Conservation (phyloP, 2,329 filamentous ascomycete species). For the Xylariaceae sp. region DNA sequence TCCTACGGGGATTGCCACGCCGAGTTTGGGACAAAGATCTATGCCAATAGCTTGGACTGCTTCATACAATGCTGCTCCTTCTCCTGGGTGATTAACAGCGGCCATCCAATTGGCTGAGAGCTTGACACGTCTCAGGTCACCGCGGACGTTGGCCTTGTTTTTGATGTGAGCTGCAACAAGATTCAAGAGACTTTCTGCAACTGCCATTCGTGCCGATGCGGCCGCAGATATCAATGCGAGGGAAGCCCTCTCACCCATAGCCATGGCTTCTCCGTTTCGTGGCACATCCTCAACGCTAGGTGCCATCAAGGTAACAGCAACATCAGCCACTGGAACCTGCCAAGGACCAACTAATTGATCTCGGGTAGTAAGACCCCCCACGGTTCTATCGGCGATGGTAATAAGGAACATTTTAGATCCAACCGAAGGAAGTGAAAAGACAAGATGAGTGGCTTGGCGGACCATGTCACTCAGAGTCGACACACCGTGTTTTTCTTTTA, state of each 20-base stretch:
- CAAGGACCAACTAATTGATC: constrained; percentile 97
- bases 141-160: constrained; percentile 40
- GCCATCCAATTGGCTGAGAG: constrained; percentile 99
- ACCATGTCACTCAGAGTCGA: constrained; percentile 52
- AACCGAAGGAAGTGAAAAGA: constrained; percentile 81
- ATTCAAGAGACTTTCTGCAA: constrained; percentile 91
- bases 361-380: constrained; percentile 81
- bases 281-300: constrained; percentile 63
- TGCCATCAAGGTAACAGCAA: constrained; percentile 84
- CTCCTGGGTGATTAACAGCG: constrained; percentile 86
- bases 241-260: constrained; percentile 47
- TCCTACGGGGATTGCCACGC: constrained; percentile 89
- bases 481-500: constrained; percentile 62
- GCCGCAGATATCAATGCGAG: constrained; percentile 85
- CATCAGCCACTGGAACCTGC: constrained; percentile 92
- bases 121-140: constrained; percentile 73
- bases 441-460: constrained; percentile 68
- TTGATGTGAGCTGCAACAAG: constrained; percentile 66
- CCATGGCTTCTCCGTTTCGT: constrained; percentile 90
- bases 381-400: constrained; percentile 89
- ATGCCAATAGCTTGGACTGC: constrained; percentile 90
- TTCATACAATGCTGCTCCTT: constrained; percentile 88
- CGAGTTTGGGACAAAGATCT: constrained; percentile 86
- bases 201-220: constrained; percentile 93
- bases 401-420: constrained; percentile 98